phyloP scores from a whole-genome alignment of 139 green algal species.

The Nannochloris sp. region DNA sequence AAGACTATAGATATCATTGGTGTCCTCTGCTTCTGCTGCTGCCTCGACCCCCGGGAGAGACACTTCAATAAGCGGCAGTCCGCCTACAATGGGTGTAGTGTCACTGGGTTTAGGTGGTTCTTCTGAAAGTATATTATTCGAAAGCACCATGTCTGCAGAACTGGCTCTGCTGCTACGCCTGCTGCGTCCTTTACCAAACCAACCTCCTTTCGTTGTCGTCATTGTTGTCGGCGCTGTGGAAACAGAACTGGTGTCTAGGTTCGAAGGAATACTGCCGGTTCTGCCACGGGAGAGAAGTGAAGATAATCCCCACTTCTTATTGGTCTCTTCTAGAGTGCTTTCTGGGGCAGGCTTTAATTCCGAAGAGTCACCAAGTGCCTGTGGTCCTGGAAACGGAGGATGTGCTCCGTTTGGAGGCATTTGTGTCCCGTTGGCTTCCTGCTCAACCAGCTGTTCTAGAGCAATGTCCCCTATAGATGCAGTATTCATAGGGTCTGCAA shows the following conservation, averaged over 20 bases:
- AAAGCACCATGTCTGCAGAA: not conserved
- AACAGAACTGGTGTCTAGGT: too few relatives aligned
- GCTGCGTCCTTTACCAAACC: not conserved
- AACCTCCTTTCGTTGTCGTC: not conserved
- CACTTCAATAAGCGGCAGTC: not conserved
- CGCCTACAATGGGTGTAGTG: not conserved
- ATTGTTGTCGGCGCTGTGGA: not conserved
- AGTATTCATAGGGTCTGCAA: too few relatives aligned
- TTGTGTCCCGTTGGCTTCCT: too few relatives aligned
- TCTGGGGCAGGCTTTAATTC: too few relatives aligned
- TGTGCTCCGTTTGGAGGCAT: too few relatives aligned
- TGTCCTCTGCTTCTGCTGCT: not conserved
- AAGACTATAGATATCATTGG: not conserved
- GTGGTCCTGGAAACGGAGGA: too few relatives aligned
- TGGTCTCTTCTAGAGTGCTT: slow-evolving; percentile 3
- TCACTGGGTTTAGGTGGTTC: not conserved
- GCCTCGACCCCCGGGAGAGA: not conserved
- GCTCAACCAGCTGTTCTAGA: too few relatives aligned
- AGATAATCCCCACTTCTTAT: slow-evolving; percentile 7
- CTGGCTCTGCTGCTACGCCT: not conserved
- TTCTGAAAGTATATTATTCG: too few relatives aligned
- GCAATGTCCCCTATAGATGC: too few relatives aligned
- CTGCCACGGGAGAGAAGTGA: not conserved
- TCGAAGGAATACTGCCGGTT: too few relatives aligned
- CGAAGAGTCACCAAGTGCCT: too few relatives aligned